Evolutionary conservation across 1,139 yeast species (phyloP).

Genomic region (Schwanniomyces etchellsii): DNA sequence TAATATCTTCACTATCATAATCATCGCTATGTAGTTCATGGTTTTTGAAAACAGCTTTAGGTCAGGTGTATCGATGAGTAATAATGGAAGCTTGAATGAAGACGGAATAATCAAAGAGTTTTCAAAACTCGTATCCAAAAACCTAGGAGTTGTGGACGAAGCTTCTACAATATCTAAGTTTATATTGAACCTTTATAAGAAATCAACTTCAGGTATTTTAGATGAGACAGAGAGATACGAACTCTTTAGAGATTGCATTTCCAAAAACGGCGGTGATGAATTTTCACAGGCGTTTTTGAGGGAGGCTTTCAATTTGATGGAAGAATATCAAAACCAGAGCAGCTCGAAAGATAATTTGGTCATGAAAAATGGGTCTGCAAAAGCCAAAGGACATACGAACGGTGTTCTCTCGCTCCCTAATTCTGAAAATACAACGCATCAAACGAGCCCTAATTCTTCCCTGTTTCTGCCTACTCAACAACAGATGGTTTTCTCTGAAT

Average conservation of each 20-base stretch:
- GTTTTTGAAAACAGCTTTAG: too few species aligned
- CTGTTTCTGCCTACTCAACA: too few species aligned
- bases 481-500: too few species aligned
- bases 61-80: too few species aligned
- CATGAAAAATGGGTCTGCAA: not conserved
- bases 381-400: not conserved
- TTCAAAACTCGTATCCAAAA: slow-evolving; percentile 5
- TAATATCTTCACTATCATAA: too few species aligned
- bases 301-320: slow-evolving; percentile 22
- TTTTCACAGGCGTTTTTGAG: slow-evolving; percentile 43
- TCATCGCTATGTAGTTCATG: too few species aligned
- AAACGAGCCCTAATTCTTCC: too few species aligned
- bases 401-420: slow-evolving; percentile 1
- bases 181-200: slow-evolving; percentile 42
- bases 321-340: not conserved
- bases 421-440: not conserved
- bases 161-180: slow-evolving; percentile 55
- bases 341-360: not conserved
- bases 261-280: slow-evolving; percentile 60
- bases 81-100: too few species aligned
- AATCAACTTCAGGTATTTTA: slow-evolving; percentile 16
- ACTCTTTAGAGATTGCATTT: slow-evolving; percentile 38
- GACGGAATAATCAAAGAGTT: slow-evolving; percentile 1
- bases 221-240: slow-evolving; percentile 12
- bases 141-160: slow-evolving; percentile 15